These are phyloP conservation scores for Globisporangium spinosum DNA, from an alignment of 352 stramenopile species.

Conservation along the genomic window DNA sequence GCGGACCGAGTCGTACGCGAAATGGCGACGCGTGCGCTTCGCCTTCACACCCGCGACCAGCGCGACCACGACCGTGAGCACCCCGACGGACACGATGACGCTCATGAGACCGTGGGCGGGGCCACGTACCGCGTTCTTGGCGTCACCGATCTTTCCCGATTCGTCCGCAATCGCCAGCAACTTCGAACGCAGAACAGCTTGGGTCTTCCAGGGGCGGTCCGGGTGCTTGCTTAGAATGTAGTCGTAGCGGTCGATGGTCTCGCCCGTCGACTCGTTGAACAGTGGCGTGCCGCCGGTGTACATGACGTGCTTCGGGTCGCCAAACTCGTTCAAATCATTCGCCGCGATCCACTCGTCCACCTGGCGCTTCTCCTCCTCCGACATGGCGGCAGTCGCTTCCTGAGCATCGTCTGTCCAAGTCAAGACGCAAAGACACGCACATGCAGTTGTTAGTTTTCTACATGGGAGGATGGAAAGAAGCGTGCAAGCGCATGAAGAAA, in stretches of 20 bases:
- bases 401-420: not conserved
- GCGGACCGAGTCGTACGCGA: slow-evolving; percentile 55
- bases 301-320: slow-evolving; percentile 29
- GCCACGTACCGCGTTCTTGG: not conserved
- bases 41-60: slow-evolving; percentile 30
- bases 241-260: slow-evolving; percentile 43
- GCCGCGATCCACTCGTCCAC: slow-evolving; percentile 31
- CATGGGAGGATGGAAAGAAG: not conserved
- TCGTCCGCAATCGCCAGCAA: slow-evolving; percentile 17
- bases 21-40: slow-evolving; percentile 29
- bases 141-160: not conserved
- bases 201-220: slow-evolving; percentile 51
- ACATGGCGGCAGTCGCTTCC: not conserved
- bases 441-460: not conserved
- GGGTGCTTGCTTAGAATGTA: slow-evolving; percentile 66
- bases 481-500: not conserved
- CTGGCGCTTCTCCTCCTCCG: slow-evolving; percentile 16
- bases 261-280: slow-evolving; percentile 68
- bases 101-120: slow-evolving; percentile 10
- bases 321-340: slow-evolving; percentile 12
- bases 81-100: slow-evolving; percentile 20
- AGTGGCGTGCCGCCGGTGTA: slow-evolving; percentile 80
- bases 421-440: not conserved
- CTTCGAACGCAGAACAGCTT: slow-evolving; percentile 17
- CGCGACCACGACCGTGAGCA: slow-evolving; percentile 30